Base-by-base conservation (phyloP, 2,329 filamentous ascomycete genomes). In the Xylaria sp. region DNA sequence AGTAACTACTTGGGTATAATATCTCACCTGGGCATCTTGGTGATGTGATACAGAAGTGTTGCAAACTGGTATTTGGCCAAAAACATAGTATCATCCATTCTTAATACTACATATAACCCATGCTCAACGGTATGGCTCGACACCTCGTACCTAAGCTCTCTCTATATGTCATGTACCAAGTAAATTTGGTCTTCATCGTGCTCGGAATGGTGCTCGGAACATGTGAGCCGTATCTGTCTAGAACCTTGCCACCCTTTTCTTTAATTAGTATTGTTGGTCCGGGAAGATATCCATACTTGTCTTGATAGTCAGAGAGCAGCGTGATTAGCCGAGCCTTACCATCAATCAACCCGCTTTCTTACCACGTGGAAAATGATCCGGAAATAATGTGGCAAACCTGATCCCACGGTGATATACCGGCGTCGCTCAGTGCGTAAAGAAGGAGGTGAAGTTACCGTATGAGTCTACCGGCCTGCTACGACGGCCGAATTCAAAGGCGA, bases 301-400 rank as follows among this genome's bases (percentile, higher is more conserved):
- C 51, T 28, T 69, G 67, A 41, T 66, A 66, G 3, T 62, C 28
- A 25, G 12, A 9, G 20, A 66, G 18, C 12, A 63, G 39, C 18
- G 23, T 28, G 18, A 69, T 7, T 15, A 69, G 58, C 6, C 20
- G 44, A 13, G 37, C 44, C 18, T 68, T 54, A 18, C 48, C 55
- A 20, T 23, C 54, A 7, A 20, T 39, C 25, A 34, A 51, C 5
- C 10, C 34, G 9, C 39, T 50, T 48, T 10, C n/a, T 8, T 13
- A 20, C 61, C 54, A 60, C 12, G 9, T 34, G 5, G 66, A 41
- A 37, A 37, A 20, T 41, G 20, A 1, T 5, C 54, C 46, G 18
- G 48, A 37, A 34, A 66, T 20, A 8, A 44, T 9, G 15, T 54
- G 8, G 23, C 9, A 69, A 15, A 63, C 28, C 5, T 62, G 15